Percentiles rank a stretch among this genome's conserved stretches.
Conservation (phyloP, 2,329 filamentous ascomycete species). For the Diplodia corticola region DNA sequence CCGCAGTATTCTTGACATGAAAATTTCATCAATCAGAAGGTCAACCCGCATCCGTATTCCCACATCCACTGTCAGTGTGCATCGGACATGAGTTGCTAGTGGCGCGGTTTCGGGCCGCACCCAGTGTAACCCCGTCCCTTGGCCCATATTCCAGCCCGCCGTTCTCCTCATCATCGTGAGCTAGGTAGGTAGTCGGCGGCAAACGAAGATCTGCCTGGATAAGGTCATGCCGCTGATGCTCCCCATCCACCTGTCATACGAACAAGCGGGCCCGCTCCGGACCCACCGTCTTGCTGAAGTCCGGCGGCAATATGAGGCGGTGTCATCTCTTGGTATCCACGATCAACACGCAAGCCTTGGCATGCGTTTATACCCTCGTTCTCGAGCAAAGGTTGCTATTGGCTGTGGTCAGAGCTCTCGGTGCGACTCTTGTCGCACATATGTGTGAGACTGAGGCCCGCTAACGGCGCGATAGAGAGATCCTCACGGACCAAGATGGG, state of each 20-base stretch:
- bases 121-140: constrained; percentile 11
- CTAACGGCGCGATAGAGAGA: constrained; percentile 7
- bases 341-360: not conserved
- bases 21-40: constrained; percentile 19
- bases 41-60: constrained; percentile 8
- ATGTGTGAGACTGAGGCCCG: constrained; percentile 5
- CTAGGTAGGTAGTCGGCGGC: not conserved
- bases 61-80: constrained; percentile 8
- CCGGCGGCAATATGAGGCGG: constrained; percentile 3
- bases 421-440: constrained; percentile 15
- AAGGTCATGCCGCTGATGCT: not conserved
- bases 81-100: not conserved
- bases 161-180: not conserved
- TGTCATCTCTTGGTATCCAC: constrained; percentile 6
- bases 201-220: not conserved
- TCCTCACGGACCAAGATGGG: constrained; percentile 1
- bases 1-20: constrained; percentile 13
- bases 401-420: constrained; percentile 18
- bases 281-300: constrained; percentile 2
- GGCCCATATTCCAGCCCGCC: not conserved
- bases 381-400: constrained; percentile 10
- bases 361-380: constrained; percentile 16
- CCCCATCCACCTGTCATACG: constrained; percentile 9
- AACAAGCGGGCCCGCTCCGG: not conserved
- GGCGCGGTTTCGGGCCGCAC: constrained; percentile 14